A percentile compares a stretch with the other conserved stretches of the same genome.
Evolutionary conservation across 208 protist genomes (phyloP).

Genomic region (Endotrypanum monterogeii): DNA sequence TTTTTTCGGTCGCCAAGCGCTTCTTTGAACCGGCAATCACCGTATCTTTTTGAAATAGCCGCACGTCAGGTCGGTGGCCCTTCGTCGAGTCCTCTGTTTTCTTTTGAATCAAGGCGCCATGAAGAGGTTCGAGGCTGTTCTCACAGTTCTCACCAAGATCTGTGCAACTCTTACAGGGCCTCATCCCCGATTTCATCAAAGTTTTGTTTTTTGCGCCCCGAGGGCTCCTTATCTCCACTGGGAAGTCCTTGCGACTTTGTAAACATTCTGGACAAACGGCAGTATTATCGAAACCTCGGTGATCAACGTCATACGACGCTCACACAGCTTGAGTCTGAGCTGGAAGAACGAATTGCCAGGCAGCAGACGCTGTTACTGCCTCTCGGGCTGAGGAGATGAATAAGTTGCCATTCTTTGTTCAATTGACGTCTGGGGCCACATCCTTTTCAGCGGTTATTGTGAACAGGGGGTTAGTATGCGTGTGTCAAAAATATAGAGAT

Average conservation of each 20-base stretch:
- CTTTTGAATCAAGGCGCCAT: neutral
- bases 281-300: neutral
- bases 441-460: neutral
- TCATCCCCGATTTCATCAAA: neutral
- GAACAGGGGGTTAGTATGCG: neutral
- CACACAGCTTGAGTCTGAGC: neutral
- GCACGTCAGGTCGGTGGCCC: neutral
- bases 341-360: constrained; percentile 7
- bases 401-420: neutral
- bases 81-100: neutral
- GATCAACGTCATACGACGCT: neutral
- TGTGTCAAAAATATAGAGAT: neutral
- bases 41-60: neutral
- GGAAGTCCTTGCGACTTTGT: neutral
- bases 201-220: neutral
- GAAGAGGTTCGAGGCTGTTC: neutral
- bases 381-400: neutral
- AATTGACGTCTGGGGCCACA: neutral
- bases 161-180: neutral
- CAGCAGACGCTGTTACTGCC: neutral
- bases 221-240: neutral
- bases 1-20: constrained; percentile 20
- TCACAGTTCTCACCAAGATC: neutral
- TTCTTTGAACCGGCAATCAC: constrained; percentile 4
- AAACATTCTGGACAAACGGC: neutral